Conservation (phyloP, 176 grass and related monocot species). For the Lolium rigidum region DNA sequence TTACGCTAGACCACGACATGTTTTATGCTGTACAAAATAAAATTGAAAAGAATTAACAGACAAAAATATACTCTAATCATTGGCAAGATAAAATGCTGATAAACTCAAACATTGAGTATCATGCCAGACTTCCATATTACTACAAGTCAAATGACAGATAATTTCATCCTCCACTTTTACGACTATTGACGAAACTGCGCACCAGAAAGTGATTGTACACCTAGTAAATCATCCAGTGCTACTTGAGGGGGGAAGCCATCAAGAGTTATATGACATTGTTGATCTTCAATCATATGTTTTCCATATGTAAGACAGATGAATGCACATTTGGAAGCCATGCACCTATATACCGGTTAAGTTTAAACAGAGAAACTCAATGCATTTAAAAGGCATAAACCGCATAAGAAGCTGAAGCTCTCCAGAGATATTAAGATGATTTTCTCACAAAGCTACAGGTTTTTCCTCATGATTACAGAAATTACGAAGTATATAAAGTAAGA, state of each 20-base stretch:
- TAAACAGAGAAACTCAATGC: background rate
- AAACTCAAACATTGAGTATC: constrained; percentile 7
- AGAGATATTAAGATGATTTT: background rate
- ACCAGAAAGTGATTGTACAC: background rate
- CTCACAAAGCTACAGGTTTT: background rate
- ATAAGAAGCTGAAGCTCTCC: background rate
- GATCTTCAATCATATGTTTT: constrained; percentile 10
- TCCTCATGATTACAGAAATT: constrained; percentile 25
- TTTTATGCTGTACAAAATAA: background rate
- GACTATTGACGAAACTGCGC: background rate
- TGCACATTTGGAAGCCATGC: background rate
- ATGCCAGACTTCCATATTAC: background rate
- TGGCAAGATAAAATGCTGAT: constrained; percentile 15
- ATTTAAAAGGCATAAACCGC: background rate
- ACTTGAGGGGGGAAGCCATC: background rate
- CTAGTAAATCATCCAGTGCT: background rate
- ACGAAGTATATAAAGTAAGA: background rate
- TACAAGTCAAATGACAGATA: background rate
- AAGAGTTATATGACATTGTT: background rate
- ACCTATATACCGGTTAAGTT: background rate
- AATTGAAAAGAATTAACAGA: background rate
- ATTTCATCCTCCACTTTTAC: background rate
- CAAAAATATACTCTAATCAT: background rate
- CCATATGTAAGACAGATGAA: constrained; percentile 12
- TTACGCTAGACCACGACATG: constrained; percentile 31